These are phyloP conservation scores for Crithidia bombi DNA, from an alignment of 208 protist genomes.

Conservation along the genomic window DNA sequence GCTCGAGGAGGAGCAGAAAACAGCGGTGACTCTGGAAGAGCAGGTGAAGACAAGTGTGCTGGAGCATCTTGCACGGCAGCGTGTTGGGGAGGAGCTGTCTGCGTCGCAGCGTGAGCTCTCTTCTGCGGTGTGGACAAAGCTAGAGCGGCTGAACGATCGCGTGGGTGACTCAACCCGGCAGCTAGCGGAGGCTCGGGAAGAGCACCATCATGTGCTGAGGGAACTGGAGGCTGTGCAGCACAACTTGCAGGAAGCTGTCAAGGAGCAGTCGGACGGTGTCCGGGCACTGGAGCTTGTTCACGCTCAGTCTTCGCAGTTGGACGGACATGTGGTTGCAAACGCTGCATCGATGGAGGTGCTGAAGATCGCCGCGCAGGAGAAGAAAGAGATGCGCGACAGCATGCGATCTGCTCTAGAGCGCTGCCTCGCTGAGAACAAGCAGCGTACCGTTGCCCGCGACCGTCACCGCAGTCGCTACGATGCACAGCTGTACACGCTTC, in stretches of 20 bases:
- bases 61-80: conserved; percentile 36
- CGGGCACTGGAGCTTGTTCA: conserved; percentile 49
- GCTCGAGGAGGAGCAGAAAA: conserved; percentile 29
- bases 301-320: conserved; percentile 31
- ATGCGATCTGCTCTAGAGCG: conserved; percentile 19
- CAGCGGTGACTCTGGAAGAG: conserved; percentile 36
- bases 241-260: conserved; percentile 37
- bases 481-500: conserved; percentile 17
- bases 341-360: conserved; percentile 40
- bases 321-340: conserved; percentile 48
- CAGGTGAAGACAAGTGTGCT: conserved; percentile 46
- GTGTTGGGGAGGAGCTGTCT: conserved; percentile 49
- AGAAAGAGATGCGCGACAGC: conserved; percentile 18
- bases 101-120: conserved; percentile 41
- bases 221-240: conserved; percentile 44
- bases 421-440: conserved; percentile 19
- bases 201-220: conserved; percentile 37
- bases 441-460: conserved; percentile 22
- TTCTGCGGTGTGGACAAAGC: conserved; percentile 39
- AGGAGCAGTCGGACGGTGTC: conserved; percentile 52
- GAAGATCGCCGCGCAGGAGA: conserved; percentile 14
- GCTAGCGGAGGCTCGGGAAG: conserved; percentile 36
- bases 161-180: conserved; percentile 18
- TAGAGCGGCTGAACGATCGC: conserved; percentile 35
- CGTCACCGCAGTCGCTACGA: conserved; percentile 30